phyloP scores from a whole-genome alignment of 1,139 yeast species.

The Saccharomyces hybrid region DNA sequence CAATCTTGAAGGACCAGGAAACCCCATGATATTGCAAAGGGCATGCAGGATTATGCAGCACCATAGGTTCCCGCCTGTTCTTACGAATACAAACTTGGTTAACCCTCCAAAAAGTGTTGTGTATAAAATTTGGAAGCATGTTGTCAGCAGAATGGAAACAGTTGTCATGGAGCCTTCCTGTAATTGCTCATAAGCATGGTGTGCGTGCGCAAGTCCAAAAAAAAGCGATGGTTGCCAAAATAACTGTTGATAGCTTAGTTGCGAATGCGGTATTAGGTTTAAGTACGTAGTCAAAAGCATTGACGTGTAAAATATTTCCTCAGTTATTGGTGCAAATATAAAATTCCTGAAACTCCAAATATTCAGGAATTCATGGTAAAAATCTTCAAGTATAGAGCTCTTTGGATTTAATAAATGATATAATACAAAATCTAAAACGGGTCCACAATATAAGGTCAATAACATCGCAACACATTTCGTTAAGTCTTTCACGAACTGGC shows the following conservation, averaged over 20 bases:
- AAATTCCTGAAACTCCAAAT: slow-evolving; percentile 56
- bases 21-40: slow-evolving; percentile 72
- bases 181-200: slow-evolving; percentile 62
- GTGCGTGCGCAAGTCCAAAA: slow-evolving; percentile 88
- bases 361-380: slow-evolving; percentile 29
- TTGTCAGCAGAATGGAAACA: slow-evolving; percentile 35
- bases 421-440: slow-evolving; percentile 37
- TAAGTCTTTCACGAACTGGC: slow-evolving; percentile 19
- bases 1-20: slow-evolving; percentile 42
- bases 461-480: slow-evolving; percentile 32
- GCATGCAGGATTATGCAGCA: slow-evolving; percentile 57
- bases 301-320: slow-evolving; percentile 74
- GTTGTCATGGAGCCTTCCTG: slow-evolving; percentile 27
- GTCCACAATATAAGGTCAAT: slow-evolving; percentile 48
- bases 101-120: slow-evolving; percentile 77
- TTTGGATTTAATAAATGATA: slow-evolving; percentile 29
- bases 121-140: slow-evolving; percentile 55
- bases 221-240: slow-evolving; percentile 52
- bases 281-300: slow-evolving; percentile 39
- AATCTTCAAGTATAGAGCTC: slow-evolving; percentile 17
- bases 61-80: slow-evolving; percentile 49
- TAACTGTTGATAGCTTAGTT: slow-evolving; percentile 25
- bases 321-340: slow-evolving; percentile 78
- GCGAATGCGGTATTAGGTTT: slow-evolving; percentile 31
- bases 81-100: slow-evolving; percentile 52